Evolutionary conservation across 2,329 filamentous ascomycete species (phyloP).

Genomic region (Drechslerella dactyloides): DNA sequence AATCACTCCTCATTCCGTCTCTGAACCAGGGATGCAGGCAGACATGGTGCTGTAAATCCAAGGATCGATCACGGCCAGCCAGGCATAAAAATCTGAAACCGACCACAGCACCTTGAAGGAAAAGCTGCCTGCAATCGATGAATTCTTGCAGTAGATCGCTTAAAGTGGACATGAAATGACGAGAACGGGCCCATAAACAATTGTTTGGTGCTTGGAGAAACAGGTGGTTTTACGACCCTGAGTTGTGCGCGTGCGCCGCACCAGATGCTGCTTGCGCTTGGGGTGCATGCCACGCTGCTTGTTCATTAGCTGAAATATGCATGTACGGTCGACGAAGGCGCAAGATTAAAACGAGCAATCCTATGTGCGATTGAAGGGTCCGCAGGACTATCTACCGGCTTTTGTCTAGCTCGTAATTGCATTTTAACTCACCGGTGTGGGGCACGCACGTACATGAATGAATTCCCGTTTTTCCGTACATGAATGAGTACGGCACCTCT

Average conservation of each 20-base stretch:
- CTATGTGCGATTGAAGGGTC: neutral
- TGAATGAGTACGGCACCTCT: no score
- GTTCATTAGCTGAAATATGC: neutral
- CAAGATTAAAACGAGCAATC: neutral
- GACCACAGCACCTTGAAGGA: neutral
- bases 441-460: no score
- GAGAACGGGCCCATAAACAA: neutral
- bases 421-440: no score
- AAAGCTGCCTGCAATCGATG: conserved; percentile 1
- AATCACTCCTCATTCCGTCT: conserved; percentile 9
- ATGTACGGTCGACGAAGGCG: conserved; percentile 20
- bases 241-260: conserved; percentile 11
- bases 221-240: neutral
- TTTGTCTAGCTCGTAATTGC: conserved; percentile 19
- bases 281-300: conserved; percentile 15
- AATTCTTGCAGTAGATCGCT: neutral
- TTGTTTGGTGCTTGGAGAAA: neutral
- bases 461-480: no score
- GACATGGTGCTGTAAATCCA: conserved; percentile 19
- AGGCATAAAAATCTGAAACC: neutral
- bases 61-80: neutral
- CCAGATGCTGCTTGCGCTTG: conserved; percentile 11
- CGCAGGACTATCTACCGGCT: conserved; percentile 6
- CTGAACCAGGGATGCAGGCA: conserved; percentile 13
- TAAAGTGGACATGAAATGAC: neutral